A percentile compares a stretch with the other conserved stretches of the same genome.
Evolutionary conservation across 331 rosid genomes (phyloP).

Genomic region (Telfairia occidentalis): DNA sequence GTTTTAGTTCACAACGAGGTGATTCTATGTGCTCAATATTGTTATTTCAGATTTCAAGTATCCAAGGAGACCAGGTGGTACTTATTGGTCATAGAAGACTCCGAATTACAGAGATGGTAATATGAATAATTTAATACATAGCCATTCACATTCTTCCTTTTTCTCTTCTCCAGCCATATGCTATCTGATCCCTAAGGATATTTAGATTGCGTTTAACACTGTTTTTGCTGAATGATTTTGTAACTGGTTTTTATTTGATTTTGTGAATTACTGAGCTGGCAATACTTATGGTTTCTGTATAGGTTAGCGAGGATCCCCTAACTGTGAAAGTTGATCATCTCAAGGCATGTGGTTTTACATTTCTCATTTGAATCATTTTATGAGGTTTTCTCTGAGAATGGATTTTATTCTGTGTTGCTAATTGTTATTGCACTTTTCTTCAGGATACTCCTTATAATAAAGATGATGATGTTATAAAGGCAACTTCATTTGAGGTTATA

Average conservation of each 20-base stretch:
- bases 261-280: slow-evolving; percentile 10
- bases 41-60: slow-evolving; percentile 73
- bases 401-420: background rate
- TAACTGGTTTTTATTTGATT: background rate
- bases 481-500: slow-evolving; percentile 94
- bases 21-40: background rate
- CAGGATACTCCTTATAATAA: slow-evolving; percentile 84
- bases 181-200: background rate
- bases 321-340: slow-evolving; percentile 98
- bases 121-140: background rate
- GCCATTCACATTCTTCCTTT: background rate
- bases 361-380: slow-evolving; percentile 1
- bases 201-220: background rate
- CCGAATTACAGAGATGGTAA: slow-evolving; percentile 87
- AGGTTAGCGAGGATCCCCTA: slow-evolving; percentile 91
- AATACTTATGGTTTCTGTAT: slow-evolving; percentile 19
- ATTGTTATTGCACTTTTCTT: slow-evolving; percentile 14
- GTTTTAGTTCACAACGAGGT: slow-evolving; percentile 6
- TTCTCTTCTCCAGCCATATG: background rate
- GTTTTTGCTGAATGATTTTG: background rate
- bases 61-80: slow-evolving; percentile 83
- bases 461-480: slow-evolving; percentile 90
- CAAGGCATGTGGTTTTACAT: slow-evolving; percentile 43
- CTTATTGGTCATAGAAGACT: slow-evolving; percentile 94
- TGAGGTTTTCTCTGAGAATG: slow-evolving; percentile 7